Percentiles rank a stretch among this genome's conserved stretches.
These are phyloP conservation scores for Lactifluus echinatus DNA, from an alignment of 768 basidiomycete species.

Conservation along the genomic window DNA sequence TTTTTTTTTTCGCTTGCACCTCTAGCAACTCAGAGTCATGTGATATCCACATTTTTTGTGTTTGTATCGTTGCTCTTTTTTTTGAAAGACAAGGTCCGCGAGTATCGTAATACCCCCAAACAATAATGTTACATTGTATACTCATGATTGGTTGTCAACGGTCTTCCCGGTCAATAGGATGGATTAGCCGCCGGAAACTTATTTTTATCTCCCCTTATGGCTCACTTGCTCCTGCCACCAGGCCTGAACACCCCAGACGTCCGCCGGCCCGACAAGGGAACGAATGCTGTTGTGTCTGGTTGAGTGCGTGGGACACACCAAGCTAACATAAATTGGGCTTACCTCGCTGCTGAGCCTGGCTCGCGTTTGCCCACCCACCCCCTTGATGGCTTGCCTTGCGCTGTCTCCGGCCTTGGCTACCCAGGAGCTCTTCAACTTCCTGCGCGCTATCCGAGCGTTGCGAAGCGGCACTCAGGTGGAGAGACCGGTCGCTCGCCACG, in stretches of 20 bases:
- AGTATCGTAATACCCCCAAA: constrained; percentile 9
- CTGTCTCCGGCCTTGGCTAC: constrained; percentile 19
- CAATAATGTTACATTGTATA: constrained; percentile 10
- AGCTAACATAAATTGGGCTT: no score
- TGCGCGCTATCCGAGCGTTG: constrained; percentile 47
- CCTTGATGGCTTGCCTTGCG: constrained; percentile 1
- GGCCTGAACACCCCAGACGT: constrained; percentile 39
- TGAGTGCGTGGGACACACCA: no score
- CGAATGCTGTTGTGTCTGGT: constrained; percentile 46
- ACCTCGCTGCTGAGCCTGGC: constrained; percentile 13
- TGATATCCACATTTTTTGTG: constrained; percentile 5
- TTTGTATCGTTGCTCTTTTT: neutral
- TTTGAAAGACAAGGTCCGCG: neutral
- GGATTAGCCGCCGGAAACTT: no score
- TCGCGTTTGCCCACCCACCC: constrained; percentile 8
- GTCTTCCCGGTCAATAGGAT: neutral
- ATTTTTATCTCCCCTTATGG: no score
- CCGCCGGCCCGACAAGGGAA: constrained; percentile 31
- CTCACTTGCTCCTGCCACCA: constrained; percentile 21
- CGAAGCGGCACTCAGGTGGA: constrained; percentile 27
- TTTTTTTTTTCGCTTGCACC: neutral
- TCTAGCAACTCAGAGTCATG: constrained; percentile 1
- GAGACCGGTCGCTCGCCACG: constrained; percentile 41
- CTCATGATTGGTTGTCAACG: neutral
- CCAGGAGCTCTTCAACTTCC: constrained; percentile 63